Conservation (phyloP, 2,329 filamentous ascomycete genomes). For the Cadophora sp. region DNA sequence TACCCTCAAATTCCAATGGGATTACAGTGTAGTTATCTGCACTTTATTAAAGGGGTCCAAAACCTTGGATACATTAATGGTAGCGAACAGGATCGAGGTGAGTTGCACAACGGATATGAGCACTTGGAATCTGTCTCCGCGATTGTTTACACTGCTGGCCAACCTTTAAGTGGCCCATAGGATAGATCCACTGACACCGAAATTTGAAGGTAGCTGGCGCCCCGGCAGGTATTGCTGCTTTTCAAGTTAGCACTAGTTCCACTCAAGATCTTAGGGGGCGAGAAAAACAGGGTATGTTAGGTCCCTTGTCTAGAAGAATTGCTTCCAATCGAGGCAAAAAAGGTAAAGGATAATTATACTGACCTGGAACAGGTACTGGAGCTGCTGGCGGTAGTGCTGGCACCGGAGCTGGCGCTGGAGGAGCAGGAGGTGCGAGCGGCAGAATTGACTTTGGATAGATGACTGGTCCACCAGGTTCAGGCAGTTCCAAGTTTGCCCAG, state of each 20-base stretch:
- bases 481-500: not conserved
- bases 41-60: not conserved
- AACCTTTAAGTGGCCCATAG: not conserved
- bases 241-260: not conserved
- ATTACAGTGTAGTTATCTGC: not conserved
- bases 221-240: not conserved
- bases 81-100: not conserved
- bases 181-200: not conserved
- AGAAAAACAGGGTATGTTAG: too few relatives aligned
- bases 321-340: too few relatives aligned
- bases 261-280: not conserved
- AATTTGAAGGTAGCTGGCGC: not conserved
- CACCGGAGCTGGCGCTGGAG: not conserved
- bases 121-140: not conserved
- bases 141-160: not conserved
- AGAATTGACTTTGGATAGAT: not conserved
- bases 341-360: not conserved
- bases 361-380: not conserved
- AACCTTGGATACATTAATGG: not conserved
- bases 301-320: too few relatives aligned
- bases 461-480: not conserved
- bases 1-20: too few relatives aligned
- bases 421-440: not conserved
- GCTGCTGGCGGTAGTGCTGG: not conserved
- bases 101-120: conserved; percentile 2